Percentiles rank a stretch among this genome's conserved stretches.
Evolutionary conservation across 805 yeast genomes (phyloP).

Genomic region (Ogataea polymorpha): DNA sequence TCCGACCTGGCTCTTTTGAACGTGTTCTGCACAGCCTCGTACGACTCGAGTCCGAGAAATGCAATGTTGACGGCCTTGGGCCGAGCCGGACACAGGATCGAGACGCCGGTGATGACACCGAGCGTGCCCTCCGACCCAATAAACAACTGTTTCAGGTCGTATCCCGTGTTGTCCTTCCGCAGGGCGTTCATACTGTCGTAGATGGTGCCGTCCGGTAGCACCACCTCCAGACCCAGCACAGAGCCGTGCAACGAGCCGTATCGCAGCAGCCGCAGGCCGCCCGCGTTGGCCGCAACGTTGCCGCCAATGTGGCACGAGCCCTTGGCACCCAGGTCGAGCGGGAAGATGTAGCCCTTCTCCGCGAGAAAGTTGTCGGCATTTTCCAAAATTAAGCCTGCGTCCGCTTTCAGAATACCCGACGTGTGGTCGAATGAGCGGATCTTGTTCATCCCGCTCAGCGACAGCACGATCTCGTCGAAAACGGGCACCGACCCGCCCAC

Average conservation of each 20-base stretch:
- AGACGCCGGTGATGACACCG: constrained; percentile 87
- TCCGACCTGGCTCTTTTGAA: constrained; percentile 77
- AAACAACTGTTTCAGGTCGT: constrained; percentile 86
- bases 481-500: constrained; percentile 95
- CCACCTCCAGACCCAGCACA: constrained; percentile 88
- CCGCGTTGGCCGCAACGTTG: constrained; percentile 92
- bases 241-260: constrained; percentile 93
- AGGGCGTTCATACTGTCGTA: constrained; percentile 77
- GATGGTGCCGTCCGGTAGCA: constrained; percentile 85
- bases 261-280: constrained; percentile 82
- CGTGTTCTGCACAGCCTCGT: constrained; percentile 79
- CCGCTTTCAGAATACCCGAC: constrained; percentile 83
- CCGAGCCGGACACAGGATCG: constrained; percentile 84
- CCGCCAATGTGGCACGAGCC: constrained; percentile 98
- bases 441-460: constrained; percentile 67
- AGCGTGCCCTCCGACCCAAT: constrained; percentile 94
- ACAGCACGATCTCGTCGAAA: constrained; percentile 82
- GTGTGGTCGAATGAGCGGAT: constrained; percentile 77
- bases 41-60: constrained; percentile 75
- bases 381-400: constrained; percentile 88
- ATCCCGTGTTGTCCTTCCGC: constrained; percentile 94
- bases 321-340: constrained; percentile 92
- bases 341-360: constrained; percentile 86
- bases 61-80: constrained; percentile 87
- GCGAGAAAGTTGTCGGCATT: constrained; percentile 74